These are phyloP conservation scores for Pyrrhoderma lamaoense DNA, from an alignment of 1,284 basidiomycete species.

Conservation along the genomic window DNA sequence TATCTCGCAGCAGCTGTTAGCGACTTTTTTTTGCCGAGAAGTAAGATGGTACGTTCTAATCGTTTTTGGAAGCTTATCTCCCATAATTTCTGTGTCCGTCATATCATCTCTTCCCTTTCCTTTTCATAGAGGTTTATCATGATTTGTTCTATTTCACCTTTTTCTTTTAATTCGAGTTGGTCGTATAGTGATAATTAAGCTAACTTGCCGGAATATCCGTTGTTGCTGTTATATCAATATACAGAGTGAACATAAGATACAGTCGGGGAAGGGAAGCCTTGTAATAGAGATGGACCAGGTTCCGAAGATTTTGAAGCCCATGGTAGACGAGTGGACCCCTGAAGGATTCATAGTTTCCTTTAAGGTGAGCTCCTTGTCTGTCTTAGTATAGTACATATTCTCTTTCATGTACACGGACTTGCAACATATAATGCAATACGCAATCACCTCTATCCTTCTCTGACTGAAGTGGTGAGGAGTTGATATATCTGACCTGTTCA, in stretches of 20 bases:
- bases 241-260: conserved; percentile 96
- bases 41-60: conserved; percentile 81
- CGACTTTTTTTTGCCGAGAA: conserved; percentile 93
- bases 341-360: conserved; percentile 94
- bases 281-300: conserved; percentile 98
- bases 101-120: too few species aligned
- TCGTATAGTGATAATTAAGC: too few species aligned
- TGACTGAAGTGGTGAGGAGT: too few species aligned
- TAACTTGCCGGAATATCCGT: too few species aligned
- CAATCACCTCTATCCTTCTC: too few species aligned
- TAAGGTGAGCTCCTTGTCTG: conserved; percentile 58
- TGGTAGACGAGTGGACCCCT: conserved; percentile 91
- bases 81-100: background rate
- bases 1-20: conserved; percentile 97
- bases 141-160: too few species aligned
- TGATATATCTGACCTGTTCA: too few species aligned
- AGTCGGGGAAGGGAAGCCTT: conserved; percentile 89
- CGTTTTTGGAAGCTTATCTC: background rate
- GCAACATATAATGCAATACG: too few species aligned
- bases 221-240: background rate
- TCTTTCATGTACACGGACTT: background rate
- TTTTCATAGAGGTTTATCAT: too few species aligned
- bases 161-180: too few species aligned
- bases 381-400: conserved; percentile 1
- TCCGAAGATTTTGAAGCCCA: conserved; percentile 88